Conservation (phyloP, 2,329 filamentous ascomycete genomes). For the Penicillium sp. region DNA sequence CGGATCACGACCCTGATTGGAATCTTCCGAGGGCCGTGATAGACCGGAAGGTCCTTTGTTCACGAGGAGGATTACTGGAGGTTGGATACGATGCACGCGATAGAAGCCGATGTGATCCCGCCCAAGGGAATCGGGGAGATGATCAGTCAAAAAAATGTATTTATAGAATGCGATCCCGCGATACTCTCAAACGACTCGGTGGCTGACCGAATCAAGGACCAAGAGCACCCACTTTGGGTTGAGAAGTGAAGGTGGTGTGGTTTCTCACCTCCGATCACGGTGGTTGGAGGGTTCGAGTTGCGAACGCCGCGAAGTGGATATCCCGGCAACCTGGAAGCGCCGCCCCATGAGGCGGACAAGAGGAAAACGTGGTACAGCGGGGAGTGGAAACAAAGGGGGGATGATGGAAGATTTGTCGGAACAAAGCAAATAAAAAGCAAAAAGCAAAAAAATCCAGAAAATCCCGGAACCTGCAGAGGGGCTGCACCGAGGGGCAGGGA, state of each 20-base stretch:
- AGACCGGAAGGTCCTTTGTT: neutral
- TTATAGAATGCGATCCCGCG: conserved; percentile 18
- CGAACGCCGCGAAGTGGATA: conserved; percentile 3
- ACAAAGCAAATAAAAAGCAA: conserved; percentile 2
- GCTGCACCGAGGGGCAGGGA: conserved; percentile 20
- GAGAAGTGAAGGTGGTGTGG: neutral
- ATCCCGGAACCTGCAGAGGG: conserved; percentile 20
- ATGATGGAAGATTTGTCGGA: neutral
- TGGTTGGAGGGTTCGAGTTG: neutral
- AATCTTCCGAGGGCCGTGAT: neutral
- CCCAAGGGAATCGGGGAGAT: neutral
- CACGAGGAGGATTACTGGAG: neutral
- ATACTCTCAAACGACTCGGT: conserved; percentile 5
- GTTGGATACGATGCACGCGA: neutral
- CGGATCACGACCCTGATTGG: neutral
- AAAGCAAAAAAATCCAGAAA: conserved; percentile 2
- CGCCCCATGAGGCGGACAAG: conserved; percentile 4
- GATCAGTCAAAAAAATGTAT: conserved; percentile 11
- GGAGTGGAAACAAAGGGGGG: neutral
- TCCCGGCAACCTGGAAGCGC: conserved; percentile 14
- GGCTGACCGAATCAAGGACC: conserved; percentile 8
- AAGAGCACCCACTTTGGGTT: neutral
- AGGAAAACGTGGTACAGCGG: conserved; percentile 1
- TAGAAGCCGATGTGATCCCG: neutral
- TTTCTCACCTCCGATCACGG: conserved; percentile 13